Percentiles rank a stretch among this genome's conserved stretches.
Conservation (phyloP, 306 rosid genomes). For the Cucurbita argyrosperma region DNA sequence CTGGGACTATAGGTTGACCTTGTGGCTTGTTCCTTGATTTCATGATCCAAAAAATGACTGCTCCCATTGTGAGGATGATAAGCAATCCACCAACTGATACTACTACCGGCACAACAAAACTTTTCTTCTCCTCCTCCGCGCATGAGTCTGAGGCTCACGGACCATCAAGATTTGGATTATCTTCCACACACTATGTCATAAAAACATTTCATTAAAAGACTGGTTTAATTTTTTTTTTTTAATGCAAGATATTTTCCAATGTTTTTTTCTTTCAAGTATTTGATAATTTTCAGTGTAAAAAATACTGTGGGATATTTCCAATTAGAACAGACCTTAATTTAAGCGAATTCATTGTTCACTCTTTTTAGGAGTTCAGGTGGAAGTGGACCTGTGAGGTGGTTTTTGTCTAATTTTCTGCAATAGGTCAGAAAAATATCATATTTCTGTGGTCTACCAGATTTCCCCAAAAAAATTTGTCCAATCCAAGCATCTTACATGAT, state of each 20-base stretch:
- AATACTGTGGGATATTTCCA: neutral
- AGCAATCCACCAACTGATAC: constrained; percentile 37
- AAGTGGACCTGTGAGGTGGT: constrained; percentile 23
- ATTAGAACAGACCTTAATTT: constrained; percentile 19
- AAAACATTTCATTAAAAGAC: neutral
- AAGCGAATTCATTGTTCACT: constrained; percentile 11
- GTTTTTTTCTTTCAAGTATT: neutral
- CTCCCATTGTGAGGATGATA: constrained; percentile 11
- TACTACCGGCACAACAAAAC: constrained; percentile 21
- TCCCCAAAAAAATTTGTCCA: neutral
- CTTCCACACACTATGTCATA: constrained; percentile 17
- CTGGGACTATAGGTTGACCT: neutral
- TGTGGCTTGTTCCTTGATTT: neutral
- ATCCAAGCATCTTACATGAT: constrained; percentile 24
- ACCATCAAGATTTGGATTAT: no score
- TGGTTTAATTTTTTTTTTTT: neutral
- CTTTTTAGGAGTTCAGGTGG: constrained; percentile 19
- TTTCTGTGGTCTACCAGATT: neutral
- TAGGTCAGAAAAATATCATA: neutral
- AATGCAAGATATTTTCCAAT: neutral
- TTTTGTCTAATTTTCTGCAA: constrained; percentile 23
- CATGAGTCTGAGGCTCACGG: neutral
- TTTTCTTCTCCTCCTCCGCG: neutral
- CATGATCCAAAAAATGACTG: constrained; percentile 12
- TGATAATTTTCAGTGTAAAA: neutral